Percentiles rank a stretch among this genome's conserved stretches.
These are phyloP conservation scores for Pestalotiopsis sp. DNA, from an alignment of 2,329 filamentous ascomycete species.

Conservation along the genomic window DNA sequence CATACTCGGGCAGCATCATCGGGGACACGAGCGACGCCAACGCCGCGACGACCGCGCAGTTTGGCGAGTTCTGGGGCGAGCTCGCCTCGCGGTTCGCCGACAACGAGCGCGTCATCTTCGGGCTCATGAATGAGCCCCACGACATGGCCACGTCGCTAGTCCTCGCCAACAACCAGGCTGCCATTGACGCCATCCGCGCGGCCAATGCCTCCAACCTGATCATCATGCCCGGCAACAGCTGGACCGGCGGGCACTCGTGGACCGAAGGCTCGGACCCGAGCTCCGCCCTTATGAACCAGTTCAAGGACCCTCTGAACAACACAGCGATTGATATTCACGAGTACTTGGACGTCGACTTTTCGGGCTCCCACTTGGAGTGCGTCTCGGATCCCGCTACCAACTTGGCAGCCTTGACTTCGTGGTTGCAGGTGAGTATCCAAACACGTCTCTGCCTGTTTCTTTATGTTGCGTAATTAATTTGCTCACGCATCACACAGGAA, in stretches of 20 bases:
- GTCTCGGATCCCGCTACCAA: constrained; percentile 40
- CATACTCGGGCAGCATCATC: constrained; percentile 50
- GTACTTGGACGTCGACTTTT: constrained; percentile 53
- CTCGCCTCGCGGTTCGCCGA: constrained; percentile 46
- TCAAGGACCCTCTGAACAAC: constrained; percentile 49
- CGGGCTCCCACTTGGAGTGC: constrained; percentile 44
- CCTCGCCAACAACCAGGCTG: constrained; percentile 49
- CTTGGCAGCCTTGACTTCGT: constrained; percentile 44
- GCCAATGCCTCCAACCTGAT: constrained; percentile 48
- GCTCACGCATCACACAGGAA: constrained; percentile 18
- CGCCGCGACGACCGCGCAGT: constrained; percentile 48
- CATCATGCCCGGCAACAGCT: constrained; percentile 51
- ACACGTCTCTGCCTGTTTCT: neutral
- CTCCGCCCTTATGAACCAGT: constrained; percentile 41
- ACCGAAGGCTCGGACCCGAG: constrained; percentile 40
- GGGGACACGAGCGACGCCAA: constrained; percentile 45
- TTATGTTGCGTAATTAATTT: neutral
- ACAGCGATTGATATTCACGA: constrained; percentile 54
- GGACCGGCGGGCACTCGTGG: constrained; percentile 50
- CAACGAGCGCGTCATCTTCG: constrained; percentile 51
- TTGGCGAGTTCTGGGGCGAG: constrained; percentile 51
- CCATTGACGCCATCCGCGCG: constrained; percentile 45
- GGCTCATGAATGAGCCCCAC: constrained; percentile 54
- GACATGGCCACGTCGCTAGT: constrained; percentile 49
- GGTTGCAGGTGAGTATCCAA: constrained; percentile 37